A percentile compares a stretch with the other conserved stretches of the same genome.
These are phyloP conservation scores for Pestalotiopsis sp. DNA, from an alignment of 2,329 filamentous ascomycete species.

Conservation along the genomic window DNA sequence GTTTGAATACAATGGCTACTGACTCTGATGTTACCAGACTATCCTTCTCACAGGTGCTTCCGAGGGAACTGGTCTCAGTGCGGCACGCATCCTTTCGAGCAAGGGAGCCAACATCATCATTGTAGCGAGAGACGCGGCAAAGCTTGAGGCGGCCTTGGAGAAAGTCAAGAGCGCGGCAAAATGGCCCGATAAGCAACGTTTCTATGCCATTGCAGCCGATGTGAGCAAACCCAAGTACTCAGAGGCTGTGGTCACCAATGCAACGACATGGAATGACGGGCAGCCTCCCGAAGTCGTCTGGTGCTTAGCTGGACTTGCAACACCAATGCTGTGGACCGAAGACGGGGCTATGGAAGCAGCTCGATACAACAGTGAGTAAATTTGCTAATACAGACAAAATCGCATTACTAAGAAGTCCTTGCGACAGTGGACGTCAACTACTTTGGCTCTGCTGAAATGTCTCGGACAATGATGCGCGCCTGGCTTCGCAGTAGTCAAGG, in stretches of 20 bases:
- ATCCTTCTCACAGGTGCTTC: neutral
- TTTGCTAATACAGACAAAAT: neutral
- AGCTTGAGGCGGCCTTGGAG: conserved; percentile 67
- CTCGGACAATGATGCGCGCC: conserved; percentile 71
- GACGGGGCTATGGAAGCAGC: conserved; percentile 68
- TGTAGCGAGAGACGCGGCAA: neutral
- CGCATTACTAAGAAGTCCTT: neutral
- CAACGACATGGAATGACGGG: conserved; percentile 75
- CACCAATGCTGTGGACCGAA: conserved; percentile 70
- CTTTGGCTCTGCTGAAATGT: conserved; percentile 80
- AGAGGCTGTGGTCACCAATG: conserved; percentile 66
- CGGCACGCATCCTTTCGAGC: neutral
- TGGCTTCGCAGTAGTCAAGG: conserved; percentile 61
- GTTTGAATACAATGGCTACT: conserved; percentile 49
- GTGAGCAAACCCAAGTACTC: conserved; percentile 71
- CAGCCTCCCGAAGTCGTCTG: conserved; percentile 79
- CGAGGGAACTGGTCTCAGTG: neutral
- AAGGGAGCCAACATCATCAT: neutral
- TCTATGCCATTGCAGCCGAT: conserved; percentile 81
- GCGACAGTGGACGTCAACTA: conserved; percentile 76
- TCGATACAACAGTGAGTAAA: conserved; percentile 60
- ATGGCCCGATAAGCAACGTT: conserved; percentile 67
- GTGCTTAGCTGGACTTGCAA: conserved; percentile 77
- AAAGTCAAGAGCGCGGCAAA: conserved; percentile 57
- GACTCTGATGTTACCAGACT: conserved; percentile 1